Evolutionary conservation across 805 yeast species (phyloP).

Genomic region (Saccharomycopsis sp.): DNA sequence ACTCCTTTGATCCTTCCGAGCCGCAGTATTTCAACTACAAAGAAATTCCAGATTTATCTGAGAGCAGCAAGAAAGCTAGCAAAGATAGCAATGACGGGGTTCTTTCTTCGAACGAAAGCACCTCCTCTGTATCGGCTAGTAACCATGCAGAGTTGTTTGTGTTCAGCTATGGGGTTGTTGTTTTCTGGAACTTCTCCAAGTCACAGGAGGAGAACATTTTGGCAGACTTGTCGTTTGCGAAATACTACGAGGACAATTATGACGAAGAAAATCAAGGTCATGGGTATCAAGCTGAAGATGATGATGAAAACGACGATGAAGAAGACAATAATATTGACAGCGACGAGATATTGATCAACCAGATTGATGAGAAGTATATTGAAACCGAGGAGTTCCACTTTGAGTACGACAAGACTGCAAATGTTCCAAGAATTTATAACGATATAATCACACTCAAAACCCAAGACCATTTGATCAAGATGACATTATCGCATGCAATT

Average conservation of each 20-base stretch:
- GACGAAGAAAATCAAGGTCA: neutral
- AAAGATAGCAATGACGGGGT: neutral
- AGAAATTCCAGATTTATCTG: constrained; percentile 25
- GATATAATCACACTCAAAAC: constrained; percentile 88
- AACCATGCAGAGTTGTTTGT: constrained; percentile 82
- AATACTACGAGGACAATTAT: constrained; percentile 30
- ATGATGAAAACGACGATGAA: neutral
- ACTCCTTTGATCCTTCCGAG: constrained; percentile 83
- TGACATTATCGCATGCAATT: constrained; percentile 92
- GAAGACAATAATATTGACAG: neutral
- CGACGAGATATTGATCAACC: constrained; percentile 49
- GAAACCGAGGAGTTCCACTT: constrained; percentile 73
- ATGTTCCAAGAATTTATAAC: constrained; percentile 74
- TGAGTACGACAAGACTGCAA: constrained; percentile 48
- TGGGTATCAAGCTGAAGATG: neutral
- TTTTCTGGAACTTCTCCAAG: constrained; percentile 94
- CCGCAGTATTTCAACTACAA: constrained; percentile 75
- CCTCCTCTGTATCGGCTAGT: constrained; percentile 6
- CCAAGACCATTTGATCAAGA: constrained; percentile 86
- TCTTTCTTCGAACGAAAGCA: neutral
- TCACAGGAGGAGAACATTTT: constrained; percentile 86
- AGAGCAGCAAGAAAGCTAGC: constrained; percentile 23
- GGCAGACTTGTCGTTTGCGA: constrained; percentile 70
- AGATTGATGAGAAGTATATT: constrained; percentile 80
- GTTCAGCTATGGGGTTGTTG: constrained; percentile 91